Evolutionary conservation across 345 rosid species (phyloP), one percentile per base, ranked within the genome.

Genomic region (Geranium brycei): DNA sequence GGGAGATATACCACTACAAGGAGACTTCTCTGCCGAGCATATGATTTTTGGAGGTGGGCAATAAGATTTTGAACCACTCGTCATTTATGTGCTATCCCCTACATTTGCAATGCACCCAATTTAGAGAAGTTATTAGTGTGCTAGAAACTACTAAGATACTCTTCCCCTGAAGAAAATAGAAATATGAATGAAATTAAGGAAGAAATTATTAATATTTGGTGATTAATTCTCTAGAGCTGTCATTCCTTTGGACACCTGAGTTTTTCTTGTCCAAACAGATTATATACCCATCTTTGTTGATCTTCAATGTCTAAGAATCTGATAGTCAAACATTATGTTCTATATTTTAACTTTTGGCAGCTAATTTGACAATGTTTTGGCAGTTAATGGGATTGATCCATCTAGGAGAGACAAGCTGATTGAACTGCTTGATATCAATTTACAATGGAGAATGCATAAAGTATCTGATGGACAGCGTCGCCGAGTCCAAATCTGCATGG

Each of bases 381-480:
- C 81, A 93, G 99, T 93, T 80, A 97, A 93, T 80, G 99, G 91
- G 31, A 67, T 83, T 69, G 95, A 89, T 85, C 89, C 95, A 56
- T 76, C 19, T 51, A 83, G 99, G 83, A 89, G 97, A 78, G 95
- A 85, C 10, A 85, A 71, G 72, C 72, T 93, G 73, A 90, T 90
- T 73, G 97, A 90, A 58, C 86, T 93, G 71, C 99, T 93, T 73
- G 99, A 90, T 68, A 90, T 93, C 32, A 90, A 90, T 74, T 76
- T 93, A 57, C 82, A 81, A 64, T 90, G 99, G 99, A 88, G 97
- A 71, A 93, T 90, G 99, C 99, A 93, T 69, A 93, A 93, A 74
- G 99, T 88, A 30, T 93, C 99, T 62, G 99, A 93, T 74, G 99
- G 99, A 15, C 99, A 93, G 72, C 83, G 91, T 8, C 95, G 99